Evolutionary conservation across 345 rosid genomes (phyloP).

Genomic region (Clarkia xantiana): DNA sequence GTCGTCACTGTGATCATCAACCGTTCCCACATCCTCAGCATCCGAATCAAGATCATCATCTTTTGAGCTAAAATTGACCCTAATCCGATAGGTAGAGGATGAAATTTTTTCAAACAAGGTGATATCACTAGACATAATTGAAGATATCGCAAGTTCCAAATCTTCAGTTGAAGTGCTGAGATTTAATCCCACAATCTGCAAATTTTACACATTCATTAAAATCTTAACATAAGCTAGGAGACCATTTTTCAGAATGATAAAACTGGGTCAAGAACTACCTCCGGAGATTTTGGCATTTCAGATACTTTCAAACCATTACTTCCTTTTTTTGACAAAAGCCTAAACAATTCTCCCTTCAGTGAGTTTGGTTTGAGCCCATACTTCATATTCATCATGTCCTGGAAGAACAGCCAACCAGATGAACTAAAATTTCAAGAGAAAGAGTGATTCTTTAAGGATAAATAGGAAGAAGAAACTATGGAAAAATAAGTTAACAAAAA

Average conservation of each 20-base stretch:
- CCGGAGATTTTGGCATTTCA: slow-evolving; percentile 45
- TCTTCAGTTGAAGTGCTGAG: slow-evolving; percentile 42
- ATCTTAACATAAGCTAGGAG: background rate
- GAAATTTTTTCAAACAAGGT: slow-evolving; percentile 86
- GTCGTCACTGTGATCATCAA: slow-evolving; percentile 52
- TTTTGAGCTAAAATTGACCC: slow-evolving; percentile 35
- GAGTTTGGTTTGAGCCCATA: slow-evolving; percentile 60
- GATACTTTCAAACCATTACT: slow-evolving; percentile 56
- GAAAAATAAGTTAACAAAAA: too few species aligned
- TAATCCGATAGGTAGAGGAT: slow-evolving; percentile 61
- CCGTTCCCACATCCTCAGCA: slow-evolving; percentile 67
- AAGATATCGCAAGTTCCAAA: slow-evolving; percentile 47
- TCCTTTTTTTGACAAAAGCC: slow-evolving; percentile 48
- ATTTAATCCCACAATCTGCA: slow-evolving; percentile 59
- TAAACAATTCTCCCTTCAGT: slow-evolving; percentile 74
- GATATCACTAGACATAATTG: slow-evolving; percentile 89
- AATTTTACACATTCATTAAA: slow-evolving; percentile 1
- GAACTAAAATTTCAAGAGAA: background rate
- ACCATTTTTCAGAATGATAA: background rate
- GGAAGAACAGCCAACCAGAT: slow-evolving; percentile 3
- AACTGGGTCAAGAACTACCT: slow-evolving; percentile 24
- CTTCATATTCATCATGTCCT: slow-evolving; percentile 75
- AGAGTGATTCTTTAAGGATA: too few species aligned
- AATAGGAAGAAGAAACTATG: too few species aligned
- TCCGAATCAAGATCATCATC: slow-evolving; percentile 47